phyloP scores from a whole-genome alignment of 129 eudicot species.

The Dittrichia graveolens region DNA sequence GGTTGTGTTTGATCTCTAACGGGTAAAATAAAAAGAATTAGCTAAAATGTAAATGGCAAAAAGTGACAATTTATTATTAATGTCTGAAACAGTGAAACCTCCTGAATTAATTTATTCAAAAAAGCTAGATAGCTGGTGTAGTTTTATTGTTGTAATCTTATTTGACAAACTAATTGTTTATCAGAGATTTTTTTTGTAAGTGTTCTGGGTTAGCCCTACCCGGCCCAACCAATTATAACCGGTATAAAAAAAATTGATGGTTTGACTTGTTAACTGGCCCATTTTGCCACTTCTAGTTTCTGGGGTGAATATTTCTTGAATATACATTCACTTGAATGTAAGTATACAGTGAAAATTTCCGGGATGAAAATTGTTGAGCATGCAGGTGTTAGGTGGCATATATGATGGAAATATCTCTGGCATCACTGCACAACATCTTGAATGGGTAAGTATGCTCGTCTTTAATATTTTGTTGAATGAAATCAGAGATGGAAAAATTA shows the following conservation, averaged over 20 bases:
- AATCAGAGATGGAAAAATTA: background rate
- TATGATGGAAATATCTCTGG: constrained; percentile 85
- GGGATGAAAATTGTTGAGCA: constrained; percentile 17
- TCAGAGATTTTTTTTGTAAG: background rate
- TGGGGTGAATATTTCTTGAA: background rate
- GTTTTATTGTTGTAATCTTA: background rate
- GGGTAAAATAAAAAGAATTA: background rate
- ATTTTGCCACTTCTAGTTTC: background rate
- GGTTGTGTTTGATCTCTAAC: background rate
- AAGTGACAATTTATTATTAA: background rate
- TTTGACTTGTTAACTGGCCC: background rate
- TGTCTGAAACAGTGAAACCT: background rate
- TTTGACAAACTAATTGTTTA: background rate
- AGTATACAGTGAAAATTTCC: no score
- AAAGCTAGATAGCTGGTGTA: background rate
- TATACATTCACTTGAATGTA: no score
- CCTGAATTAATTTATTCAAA: background rate
- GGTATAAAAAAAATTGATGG: no score
- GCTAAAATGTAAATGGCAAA: background rate
- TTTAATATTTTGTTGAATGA: background rate
- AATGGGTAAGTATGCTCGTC: constrained; percentile 61
- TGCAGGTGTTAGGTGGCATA: constrained; percentile 88
- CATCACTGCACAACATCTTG: constrained; percentile 96
- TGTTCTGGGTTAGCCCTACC: background rate
- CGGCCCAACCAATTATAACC: background rate